phyloP scores from a whole-genome alignment of 1,139 yeast species.

The Pneumocystis canis region DNA sequence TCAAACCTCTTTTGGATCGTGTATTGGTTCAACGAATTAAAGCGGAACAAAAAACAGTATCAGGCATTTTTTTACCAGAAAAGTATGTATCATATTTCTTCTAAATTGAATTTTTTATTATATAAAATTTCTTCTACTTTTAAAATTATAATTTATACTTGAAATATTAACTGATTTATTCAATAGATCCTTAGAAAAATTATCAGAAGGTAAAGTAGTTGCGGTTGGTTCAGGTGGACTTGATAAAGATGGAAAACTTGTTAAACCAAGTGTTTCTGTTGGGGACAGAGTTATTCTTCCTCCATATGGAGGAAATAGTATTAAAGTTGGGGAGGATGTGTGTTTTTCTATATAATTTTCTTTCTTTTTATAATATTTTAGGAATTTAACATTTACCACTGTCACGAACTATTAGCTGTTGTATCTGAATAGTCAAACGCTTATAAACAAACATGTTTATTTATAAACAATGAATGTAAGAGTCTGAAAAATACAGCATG shows the following conservation, averaged over 20 bases:
- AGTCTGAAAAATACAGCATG: background rate
- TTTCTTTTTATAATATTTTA: background rate
- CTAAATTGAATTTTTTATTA: background rate
- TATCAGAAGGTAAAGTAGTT: slow-evolving; percentile 40
- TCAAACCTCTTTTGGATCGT: slow-evolving; percentile 88
- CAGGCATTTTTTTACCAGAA: slow-evolving; percentile 93
- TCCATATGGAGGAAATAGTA: slow-evolving; percentile 71
- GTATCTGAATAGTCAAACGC: background rate
- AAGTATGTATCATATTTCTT: slow-evolving; percentile 41
- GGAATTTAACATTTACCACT: background rate
- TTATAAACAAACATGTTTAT: background rate
- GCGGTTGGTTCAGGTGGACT: slow-evolving; percentile 42
- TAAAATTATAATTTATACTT: background rate
- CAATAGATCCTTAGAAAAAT: slow-evolving; percentile 42
- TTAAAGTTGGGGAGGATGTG: slow-evolving; percentile 64
- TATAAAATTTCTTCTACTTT: background rate
- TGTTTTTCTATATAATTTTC: background rate
- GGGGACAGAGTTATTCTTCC: slow-evolving; percentile 94
- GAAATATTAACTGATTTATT: background rate
- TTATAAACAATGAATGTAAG: background rate
- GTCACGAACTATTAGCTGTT: background rate
- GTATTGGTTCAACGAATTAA: slow-evolving; percentile 86
- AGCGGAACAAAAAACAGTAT: slow-evolving; percentile 70
- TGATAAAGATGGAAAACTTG: slow-evolving; percentile 43
- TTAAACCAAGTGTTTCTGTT: slow-evolving; percentile 58